phyloP scores from a whole-genome alignment of 2,329 filamentous ascomycete species.

The Myrmaecium sp. region DNA sequence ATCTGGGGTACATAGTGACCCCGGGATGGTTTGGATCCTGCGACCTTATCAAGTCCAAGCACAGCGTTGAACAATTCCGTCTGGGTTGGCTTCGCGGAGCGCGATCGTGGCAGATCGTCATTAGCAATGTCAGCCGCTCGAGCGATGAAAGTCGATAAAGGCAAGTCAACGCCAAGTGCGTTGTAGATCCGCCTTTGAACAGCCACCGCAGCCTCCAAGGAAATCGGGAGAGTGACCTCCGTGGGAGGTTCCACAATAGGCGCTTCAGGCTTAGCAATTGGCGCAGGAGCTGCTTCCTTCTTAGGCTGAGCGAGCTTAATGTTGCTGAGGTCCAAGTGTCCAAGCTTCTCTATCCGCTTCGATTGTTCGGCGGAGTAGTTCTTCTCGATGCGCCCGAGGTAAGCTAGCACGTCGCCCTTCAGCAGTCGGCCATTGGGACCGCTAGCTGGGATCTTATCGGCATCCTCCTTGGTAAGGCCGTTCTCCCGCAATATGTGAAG shows the following conservation, averaged over 20 bases:
- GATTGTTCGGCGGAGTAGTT: conserved; percentile 57
- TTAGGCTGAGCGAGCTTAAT: conserved; percentile 47
- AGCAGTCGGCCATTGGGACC: conserved; percentile 78
- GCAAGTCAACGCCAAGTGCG: conserved; percentile 62
- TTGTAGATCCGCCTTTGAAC: conserved; percentile 67
- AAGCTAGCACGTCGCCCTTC: conserved; percentile 90
- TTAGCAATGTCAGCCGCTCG: conserved; percentile 79
- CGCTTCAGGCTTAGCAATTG: conserved; percentile 20
- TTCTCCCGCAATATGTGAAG: conserved; percentile 64
- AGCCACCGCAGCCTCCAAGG: conserved; percentile 59
- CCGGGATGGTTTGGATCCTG: conserved; percentile 30
- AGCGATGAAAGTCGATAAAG: conserved; percentile 71
- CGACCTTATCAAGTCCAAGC: conserved; percentile 48
- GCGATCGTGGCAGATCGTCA: conserved; percentile 57
- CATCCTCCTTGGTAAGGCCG: conserved; percentile 56
- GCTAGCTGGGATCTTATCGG: conserved; percentile 68
- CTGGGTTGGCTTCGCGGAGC: conserved; percentile 46
- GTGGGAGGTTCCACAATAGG: conserved; percentile 31
- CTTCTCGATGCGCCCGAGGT: conserved; percentile 60
- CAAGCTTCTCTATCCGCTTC: conserved; percentile 53
- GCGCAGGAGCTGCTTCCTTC: conserved; percentile 21
- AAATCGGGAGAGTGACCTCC: conserved; percentile 57
- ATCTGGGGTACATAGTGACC: conserved; percentile 61
- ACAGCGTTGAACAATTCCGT: conserved; percentile 83
- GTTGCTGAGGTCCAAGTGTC: conserved; percentile 84